phyloP scores from a whole-genome alignment of 148 eudicot genomes.

The Fagopyrum homotropicum region DNA sequence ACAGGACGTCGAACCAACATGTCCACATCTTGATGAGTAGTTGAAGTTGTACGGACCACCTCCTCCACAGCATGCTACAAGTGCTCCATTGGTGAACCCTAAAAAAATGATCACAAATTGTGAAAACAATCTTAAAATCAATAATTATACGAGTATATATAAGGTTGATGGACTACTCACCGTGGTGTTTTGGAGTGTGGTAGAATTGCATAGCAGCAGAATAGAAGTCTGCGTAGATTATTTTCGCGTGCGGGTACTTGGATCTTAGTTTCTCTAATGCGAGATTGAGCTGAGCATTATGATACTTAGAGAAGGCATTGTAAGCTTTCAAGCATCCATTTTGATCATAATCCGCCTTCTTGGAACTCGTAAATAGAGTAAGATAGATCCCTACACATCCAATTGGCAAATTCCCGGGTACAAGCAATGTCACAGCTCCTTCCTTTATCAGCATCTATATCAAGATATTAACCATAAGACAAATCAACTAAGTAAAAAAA shows the following conservation, averaged over 20 bases:
- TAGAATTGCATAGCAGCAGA: slow-evolving; percentile 40
- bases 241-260: slow-evolving; percentile 45
- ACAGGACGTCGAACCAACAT: slow-evolving; percentile 43
- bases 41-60: slow-evolving; percentile 74
- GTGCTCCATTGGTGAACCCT: slow-evolving; percentile 42
- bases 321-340: slow-evolving; percentile 54
- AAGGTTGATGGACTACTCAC: slow-evolving; percentile 21
- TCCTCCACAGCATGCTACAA: slow-evolving; percentile 69
- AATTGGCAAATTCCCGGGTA: slow-evolving; percentile 61
- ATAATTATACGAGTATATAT: too few species aligned
- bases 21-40: slow-evolving; percentile 61
- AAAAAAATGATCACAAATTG: not conserved
- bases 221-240: slow-evolving; percentile 64
- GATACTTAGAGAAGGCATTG: slow-evolving; percentile 56
- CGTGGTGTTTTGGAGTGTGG: slow-evolving; percentile 49
- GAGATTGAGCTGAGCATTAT: slow-evolving; percentile 47
- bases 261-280: slow-evolving; percentile 41
- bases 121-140: too few species aligned
- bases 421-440: slow-evolving; percentile 49
- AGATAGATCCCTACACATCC: slow-evolving; percentile 54
- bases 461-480: not conserved
- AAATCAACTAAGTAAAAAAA: not conserved
- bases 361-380: slow-evolving; percentile 39
- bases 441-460: slow-evolving; percentile 54
- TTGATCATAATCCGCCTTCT: slow-evolving; percentile 42